phyloP scores from a whole-genome alignment of 1,284 basidiomycete genomes.

The Dichomitus squalens region DNA sequence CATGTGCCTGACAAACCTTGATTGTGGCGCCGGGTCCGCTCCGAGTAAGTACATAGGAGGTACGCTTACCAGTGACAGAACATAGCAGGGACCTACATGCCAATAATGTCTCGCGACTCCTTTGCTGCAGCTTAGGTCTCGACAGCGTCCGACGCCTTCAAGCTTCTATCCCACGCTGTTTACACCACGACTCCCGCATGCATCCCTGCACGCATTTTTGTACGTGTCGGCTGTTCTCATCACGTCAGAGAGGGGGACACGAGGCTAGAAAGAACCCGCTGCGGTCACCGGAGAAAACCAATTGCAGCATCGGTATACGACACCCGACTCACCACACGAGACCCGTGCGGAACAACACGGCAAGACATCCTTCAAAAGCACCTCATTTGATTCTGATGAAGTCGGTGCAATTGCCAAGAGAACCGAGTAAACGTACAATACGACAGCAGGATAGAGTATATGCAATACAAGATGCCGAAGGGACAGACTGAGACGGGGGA shows the following conservation, averaged over 20 bases:
- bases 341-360: no score
- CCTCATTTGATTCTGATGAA: no score
- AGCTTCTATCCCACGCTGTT: neutral
- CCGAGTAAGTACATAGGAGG: no score
- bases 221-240: constrained; percentile 14
- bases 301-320: no score
- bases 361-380: no score
- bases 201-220: neutral
- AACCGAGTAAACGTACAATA: constrained; percentile 16
- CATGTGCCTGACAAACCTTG: neutral
- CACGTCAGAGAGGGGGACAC: constrained; percentile 15
- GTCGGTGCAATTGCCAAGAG: constrained; percentile 12
- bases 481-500: neutral
- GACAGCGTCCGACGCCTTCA: neutral
- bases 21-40: no score
- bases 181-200: neutral
- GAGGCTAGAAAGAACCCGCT: constrained; percentile 8
- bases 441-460: constrained; percentile 15
- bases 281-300: no score
- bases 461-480: constrained; percentile 15
- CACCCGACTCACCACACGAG: no score
- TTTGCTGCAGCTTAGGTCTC: neutral
- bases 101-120: neutral
- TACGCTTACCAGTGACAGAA: neutral
- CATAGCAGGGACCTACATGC: no score